These are phyloP conservation scores for Botrytis elliptica DNA, from an alignment of 2,329 filamentous ascomycete genomes.

Conservation along the genomic window DNA sequence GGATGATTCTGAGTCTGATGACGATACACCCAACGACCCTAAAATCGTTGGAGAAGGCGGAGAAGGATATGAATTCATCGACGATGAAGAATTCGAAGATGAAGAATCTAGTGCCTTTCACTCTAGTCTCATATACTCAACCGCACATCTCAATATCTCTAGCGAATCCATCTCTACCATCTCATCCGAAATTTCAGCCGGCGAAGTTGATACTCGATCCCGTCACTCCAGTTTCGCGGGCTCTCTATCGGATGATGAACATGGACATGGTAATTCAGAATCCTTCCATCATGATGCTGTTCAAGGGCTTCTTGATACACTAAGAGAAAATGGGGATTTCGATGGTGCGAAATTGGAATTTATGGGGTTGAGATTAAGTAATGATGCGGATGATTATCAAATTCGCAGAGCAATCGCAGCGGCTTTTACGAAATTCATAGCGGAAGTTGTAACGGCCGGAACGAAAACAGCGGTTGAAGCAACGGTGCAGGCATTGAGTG, in stretches of 20 bases:
- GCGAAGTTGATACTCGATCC: slow-evolving; percentile 45
- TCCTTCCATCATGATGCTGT: slow-evolving; percentile 88
- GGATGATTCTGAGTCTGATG: slow-evolving; percentile 42
- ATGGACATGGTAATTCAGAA: slow-evolving; percentile 46
- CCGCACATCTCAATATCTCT: slow-evolving; percentile 42
- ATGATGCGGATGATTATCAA: slow-evolving; percentile 85
- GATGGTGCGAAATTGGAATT: slow-evolving; percentile 84
- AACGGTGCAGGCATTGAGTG: slow-evolving; percentile 58
- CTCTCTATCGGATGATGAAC: slow-evolving; percentile 62
- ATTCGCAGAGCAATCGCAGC: slow-evolving; percentile 83
- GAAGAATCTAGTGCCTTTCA: slow-evolving; percentile 57
- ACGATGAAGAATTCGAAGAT: slow-evolving; percentile 59
- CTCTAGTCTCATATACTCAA: slow-evolving; percentile 41
- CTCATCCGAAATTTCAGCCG: slow-evolving; percentile 52
- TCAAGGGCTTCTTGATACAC: slow-evolving; percentile 78
- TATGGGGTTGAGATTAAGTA: slow-evolving; percentile 85
- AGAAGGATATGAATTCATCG: slow-evolving; percentile 63
- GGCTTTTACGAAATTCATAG: slow-evolving; percentile 79
- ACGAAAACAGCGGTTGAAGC: slow-evolving; percentile 25
- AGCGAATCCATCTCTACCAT: slow-evolving; percentile 63
- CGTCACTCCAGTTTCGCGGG: slow-evolving; percentile 72
- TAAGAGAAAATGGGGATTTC: slow-evolving; percentile 76
- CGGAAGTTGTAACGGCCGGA: slow-evolving; percentile 62
- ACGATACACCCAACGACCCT: slow-evolving; percentile 44
- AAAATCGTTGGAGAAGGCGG: slow-evolving; percentile 57